Evolutionary conservation across 1,139 yeast genomes (phyloP), one percentile per base, ranked within the genome.

Genomic region (Eremothecium gossypii): DNA sequence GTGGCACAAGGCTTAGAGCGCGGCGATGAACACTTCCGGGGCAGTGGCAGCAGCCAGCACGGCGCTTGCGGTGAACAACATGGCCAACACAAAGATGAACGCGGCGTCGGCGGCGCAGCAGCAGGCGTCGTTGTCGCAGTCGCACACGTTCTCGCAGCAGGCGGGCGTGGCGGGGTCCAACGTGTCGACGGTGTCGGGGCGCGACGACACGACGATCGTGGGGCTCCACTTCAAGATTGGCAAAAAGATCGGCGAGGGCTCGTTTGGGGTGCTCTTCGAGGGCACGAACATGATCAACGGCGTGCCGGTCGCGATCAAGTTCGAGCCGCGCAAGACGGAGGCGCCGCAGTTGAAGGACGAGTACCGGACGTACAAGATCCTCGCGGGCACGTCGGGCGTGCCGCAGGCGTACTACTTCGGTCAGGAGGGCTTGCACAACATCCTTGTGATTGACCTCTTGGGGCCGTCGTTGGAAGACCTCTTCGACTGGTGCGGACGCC

Each of bases 191-290:
- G 33, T 44, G 4, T 41, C 45, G 35, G 47, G 52, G 20, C 50
- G 57, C 34, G 62, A 59, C 38, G 62, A 57, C 42, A 53, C 62
- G 2, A 59, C 63, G 47, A 83, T 82, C 33, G 89, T 83, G 39
- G 93, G 93, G 1, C 70, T 83, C 49, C 91, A 83, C 63, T 83
- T 82, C 61, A 77, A 79, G 54, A 80, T 83, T 41, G 91, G 91
- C 38, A 83, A 82, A 62, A 83, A 83, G 63, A 81, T 83, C 41
- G 93, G 93, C 45, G 93, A 82, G 62, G 93, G 93, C 14, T 82
- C 91, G 2, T 83, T 83, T 62, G 93, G 93, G 43, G 85, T 83
- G 32, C 74, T 83, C 42, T 83, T 83, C 55, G 93, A 83, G 66
- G 93, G 93, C 49, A 73, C 81, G 33, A 83, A 83, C 56, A 71